Evolutionary conservation across 2,329 filamentous ascomycete species (phyloP).

Genomic region (Aspergillus fijiensis): DNA sequence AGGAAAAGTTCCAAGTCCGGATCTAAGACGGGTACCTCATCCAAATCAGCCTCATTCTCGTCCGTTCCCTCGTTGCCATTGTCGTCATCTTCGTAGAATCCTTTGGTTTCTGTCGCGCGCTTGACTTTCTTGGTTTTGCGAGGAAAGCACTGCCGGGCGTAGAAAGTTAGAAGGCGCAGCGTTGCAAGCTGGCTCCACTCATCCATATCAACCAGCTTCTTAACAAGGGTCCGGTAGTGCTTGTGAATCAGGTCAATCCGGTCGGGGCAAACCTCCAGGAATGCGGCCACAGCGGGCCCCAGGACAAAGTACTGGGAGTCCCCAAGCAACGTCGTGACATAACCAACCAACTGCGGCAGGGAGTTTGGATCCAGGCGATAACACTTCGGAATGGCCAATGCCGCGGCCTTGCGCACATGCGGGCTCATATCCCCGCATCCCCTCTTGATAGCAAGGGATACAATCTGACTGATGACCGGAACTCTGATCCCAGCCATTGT

Average conservation of each 20-base stretch:
- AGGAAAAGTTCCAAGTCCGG: conserved; percentile 80
- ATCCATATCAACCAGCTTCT: conserved; percentile 96
- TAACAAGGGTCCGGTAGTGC: conserved; percentile 80
- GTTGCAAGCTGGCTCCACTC: conserved; percentile 94
- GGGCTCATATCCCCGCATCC: conserved; percentile 93
- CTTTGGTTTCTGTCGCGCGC: conserved; percentile 56
- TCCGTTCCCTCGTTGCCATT: conserved; percentile 42
- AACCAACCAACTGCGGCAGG: conserved; percentile 79
- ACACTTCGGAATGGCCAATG: conserved; percentile 92
- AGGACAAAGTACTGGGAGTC: conserved; percentile 98
- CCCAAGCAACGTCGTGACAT: conserved; percentile 72
- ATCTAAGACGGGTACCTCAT: conserved; percentile 65
- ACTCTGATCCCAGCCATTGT: conserved; percentile 98
- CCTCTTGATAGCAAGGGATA: conserved; percentile 92
- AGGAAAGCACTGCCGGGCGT: conserved; percentile 86
- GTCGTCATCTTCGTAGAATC: conserved; percentile 75
- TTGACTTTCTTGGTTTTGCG: conserved; percentile 60
- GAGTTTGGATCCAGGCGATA: conserved; percentile 86
- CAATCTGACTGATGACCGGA: conserved; percentile 95
- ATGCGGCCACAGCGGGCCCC: conserved; percentile 85
- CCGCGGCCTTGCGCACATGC: conserved; percentile 86
- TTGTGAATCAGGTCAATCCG: conserved; percentile 85
- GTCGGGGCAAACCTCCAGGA: conserved; percentile 84
- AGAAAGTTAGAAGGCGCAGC: conserved; percentile 76
- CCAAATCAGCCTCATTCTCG: conserved; percentile 46